Base-by-base conservation (phyloP, 768 basidiomycete genomes). In the Panaeolus papilionaceus region DNA sequence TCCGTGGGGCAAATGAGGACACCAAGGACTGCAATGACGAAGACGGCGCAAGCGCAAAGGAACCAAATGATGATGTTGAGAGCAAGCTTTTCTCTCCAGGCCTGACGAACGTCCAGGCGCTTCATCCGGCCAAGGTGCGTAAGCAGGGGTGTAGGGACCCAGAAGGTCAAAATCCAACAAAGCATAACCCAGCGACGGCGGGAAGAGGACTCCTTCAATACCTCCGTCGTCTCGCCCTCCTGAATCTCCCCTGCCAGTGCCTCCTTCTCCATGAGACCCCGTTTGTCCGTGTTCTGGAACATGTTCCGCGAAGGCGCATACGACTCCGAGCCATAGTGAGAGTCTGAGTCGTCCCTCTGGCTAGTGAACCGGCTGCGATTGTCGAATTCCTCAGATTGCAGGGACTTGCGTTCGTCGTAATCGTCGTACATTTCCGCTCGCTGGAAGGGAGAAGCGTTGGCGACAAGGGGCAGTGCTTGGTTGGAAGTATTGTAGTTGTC, bases 51-150 rank as follows among this genome's bases (percentile, higher is more conserved):
- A n/a, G 78, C 91, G 70, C 96, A 98, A 38, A 93, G 83, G 74
- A 98, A 89, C 97, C 96, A 98, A 72, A 99, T 99, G 79, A 99
- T 82, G 67, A 99, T 79, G 78, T 99, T 98, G 74, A 98, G 86
- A 3, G 95, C 94, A 1, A 98, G 83, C 79, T 99, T 99, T 80
- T 99, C 98, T 67, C 97, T 83, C 98, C 98, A 99, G 1, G 98
- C 98, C 78, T 98, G 95, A 28, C 92, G 88, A 26, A 99, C 85
- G 73, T 99, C 98, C 69, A 91, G 77, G 7, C 97, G 91, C 81
- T 98, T 98, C 96, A 98, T 98, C 37, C 94, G 85, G 0, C 97
- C 96, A 64, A 94, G 69, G 75, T 86, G 89, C 10, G 78, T 83
- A 49, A 99, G 80, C 63, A 90, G 78, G 2, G 84, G 85, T 12